phyloP scores from a whole-genome alignment of 2,329 filamentous ascomycete genomes.

The Aspergillus phoenicis region DNA sequence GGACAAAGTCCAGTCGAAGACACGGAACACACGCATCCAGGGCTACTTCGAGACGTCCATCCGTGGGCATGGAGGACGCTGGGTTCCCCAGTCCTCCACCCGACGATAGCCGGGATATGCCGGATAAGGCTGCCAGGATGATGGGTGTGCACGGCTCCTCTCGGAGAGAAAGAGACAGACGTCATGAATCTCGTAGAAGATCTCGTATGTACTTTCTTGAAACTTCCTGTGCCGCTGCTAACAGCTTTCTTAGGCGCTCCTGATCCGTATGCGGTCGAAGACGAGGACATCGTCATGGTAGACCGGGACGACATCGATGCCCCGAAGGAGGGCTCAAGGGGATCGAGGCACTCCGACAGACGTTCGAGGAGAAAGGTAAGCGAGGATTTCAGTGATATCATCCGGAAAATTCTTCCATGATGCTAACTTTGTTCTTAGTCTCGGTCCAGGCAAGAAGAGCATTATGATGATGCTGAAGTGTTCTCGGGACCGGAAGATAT shows the following conservation, averaged over 20 bases:
- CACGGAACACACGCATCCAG: slow-evolving; percentile 59
- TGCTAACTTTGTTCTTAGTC: slow-evolving; percentile 28
- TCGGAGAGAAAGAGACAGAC: slow-evolving; percentile 47
- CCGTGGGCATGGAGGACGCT: slow-evolving; percentile 63
- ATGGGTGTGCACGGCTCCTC: slow-evolving; percentile 62
- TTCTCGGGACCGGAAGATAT: slow-evolving; percentile 54
- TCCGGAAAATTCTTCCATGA: background rate
- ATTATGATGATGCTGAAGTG: slow-evolving; percentile 52
- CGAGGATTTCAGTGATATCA: background rate
- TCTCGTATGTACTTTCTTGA: slow-evolving; percentile 29
- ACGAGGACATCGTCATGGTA: slow-evolving; percentile 65
- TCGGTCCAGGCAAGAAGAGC: slow-evolving; percentile 36
- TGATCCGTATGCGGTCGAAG: slow-evolving; percentile 65
- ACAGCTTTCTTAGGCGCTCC: slow-evolving; percentile 35
- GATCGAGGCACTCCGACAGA: slow-evolving; percentile 35
- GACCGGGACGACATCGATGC: slow-evolving; percentile 50
- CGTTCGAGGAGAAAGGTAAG: slow-evolving; percentile 45
- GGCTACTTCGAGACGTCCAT: slow-evolving; percentile 64
- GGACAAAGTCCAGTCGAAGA: slow-evolving; percentile 69
- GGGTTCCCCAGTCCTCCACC: slow-evolving; percentile 73
- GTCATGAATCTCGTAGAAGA: slow-evolving; percentile 56
- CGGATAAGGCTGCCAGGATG: slow-evolving; percentile 76
- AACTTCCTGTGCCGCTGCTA: background rate
- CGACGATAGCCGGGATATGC: slow-evolving; percentile 66
- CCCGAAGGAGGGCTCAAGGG: slow-evolving; percentile 36